Evolutionary conservation across 164 flowering plant species (phyloP), one percentile per base, ranked within the genome.

Genomic region (Vitis amurensis): DNA sequence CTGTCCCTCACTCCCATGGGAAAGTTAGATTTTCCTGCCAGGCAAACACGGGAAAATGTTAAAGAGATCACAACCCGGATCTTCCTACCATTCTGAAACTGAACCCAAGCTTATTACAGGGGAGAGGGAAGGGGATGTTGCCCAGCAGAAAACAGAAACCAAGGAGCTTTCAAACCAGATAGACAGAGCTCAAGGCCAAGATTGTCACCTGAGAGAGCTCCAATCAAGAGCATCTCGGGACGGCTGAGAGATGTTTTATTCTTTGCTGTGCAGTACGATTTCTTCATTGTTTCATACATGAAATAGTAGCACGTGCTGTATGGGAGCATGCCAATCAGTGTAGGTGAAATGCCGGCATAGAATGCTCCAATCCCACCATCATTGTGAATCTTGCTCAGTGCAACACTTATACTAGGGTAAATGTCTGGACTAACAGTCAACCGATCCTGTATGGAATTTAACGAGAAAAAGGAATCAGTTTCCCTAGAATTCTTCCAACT

Each of bases 301-400:
- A 90, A 95, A 77, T 95, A 95, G 78, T 86, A 91, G 70, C 98
- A 89, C 1, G 99, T 91, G 71, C 98, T 93, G 79, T 95, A 95
- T 0, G 99, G 99, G 55, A 95, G 94, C 97, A 95, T 93, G 60
- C 99, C 99, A 47, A 93, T 79, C 56, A 95, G 80, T 15, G 98
- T 95, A 6, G 98, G 98, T 12, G 78, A 76, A 59, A 95, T 31
- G 13, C 99, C 99, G 16, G 98, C 83, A 79, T 95, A 95, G 52
- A 93, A 81, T 27, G 77, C 89, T 62, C 94, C 87, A 67, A 88
- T 50, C 9, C 98, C 98, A 69, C 92, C 94, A 61, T 90, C 91
- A 77, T 78, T 83, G 80, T 83, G 88, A 13, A 90, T 93, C 73
- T 84, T 87, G 63, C 75, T 70, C 31, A 93, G 59, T 57, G 97